Conservation (phyloP, 2,329 filamentous ascomycete species). For the Pseudopithomyces maydicus region DNA sequence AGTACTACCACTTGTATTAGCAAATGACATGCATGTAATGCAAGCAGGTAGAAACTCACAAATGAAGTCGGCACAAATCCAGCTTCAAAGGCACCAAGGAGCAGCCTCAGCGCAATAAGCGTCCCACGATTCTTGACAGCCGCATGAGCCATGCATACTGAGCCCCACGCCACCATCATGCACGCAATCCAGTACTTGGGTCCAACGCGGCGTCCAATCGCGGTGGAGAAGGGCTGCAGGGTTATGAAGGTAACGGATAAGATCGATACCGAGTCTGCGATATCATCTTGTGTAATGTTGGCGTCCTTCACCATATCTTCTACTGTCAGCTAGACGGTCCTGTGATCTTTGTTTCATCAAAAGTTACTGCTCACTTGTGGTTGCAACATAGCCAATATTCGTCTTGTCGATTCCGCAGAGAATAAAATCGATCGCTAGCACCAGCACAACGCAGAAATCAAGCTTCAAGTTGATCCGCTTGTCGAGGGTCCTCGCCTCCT, state of each 20-base stretch:
- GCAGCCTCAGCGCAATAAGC: conserved; percentile 14
- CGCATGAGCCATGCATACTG: conserved; percentile 12
- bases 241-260: conserved; percentile 13
- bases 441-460: conserved; percentile 10
- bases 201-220: conserved; percentile 10
- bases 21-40: no score
- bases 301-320: no score
- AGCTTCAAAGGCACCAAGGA: conserved; percentile 15
- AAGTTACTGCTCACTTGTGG: not conserved
- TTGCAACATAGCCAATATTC: conserved; percentile 13
- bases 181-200: conserved; percentile 12
- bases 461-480: conserved; percentile 10
- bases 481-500: conserved; percentile 10
- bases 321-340: no score
- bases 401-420: conserved; percentile 15
- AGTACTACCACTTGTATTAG: conserved; percentile 5
- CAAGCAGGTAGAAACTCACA: no score
- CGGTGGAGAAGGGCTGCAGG: conserved; percentile 11
- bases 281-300: no score
- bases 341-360: no score
- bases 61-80: conserved; percentile 5
- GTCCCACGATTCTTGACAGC: conserved; percentile 10
- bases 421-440: conserved; percentile 13
- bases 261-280: not conserved
- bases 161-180: conserved; percentile 13